A percentile compares a stretch with the other conserved stretches of the same genome.
These are phyloP conservation scores for Diaporthe destruens DNA, from an alignment of 2,329 filamentous ascomycete species.

Conservation along the genomic window DNA sequence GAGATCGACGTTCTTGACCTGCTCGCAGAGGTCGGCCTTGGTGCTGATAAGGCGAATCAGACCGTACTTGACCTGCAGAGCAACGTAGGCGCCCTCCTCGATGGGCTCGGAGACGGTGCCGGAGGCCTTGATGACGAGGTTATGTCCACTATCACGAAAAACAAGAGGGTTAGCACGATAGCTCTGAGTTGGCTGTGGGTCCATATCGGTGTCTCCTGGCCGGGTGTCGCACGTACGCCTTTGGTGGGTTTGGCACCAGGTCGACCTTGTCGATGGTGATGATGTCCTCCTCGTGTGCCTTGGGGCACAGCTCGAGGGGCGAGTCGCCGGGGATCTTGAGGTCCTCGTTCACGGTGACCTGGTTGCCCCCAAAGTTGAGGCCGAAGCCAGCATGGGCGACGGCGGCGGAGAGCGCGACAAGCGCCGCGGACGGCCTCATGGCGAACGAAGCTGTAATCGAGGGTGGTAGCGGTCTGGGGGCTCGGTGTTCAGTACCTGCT, in stretches of 20 bases:
- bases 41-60: conserved; percentile 90
- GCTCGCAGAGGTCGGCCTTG: conserved; percentile 86
- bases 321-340: conserved; percentile 85
- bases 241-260: conserved; percentile 86
- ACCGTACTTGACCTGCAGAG: conserved; percentile 91
- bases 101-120: conserved; percentile 82
- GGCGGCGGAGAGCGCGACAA: conserved; percentile 60
- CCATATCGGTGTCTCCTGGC: background rate
- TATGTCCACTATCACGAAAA: conserved; percentile 72
- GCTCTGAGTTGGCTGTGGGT: conserved; percentile 22
- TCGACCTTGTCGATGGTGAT: conserved; percentile 84
- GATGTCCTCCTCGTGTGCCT: conserved; percentile 76
- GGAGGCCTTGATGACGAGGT: conserved; percentile 81
- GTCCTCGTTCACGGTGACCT: conserved; percentile 62
- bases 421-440: conserved; percentile 58
- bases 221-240: conserved; percentile 72
- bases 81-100: conserved; percentile 82
- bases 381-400: conserved; percentile 60
- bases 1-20: conserved; percentile 88
- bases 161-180: conserved; percentile 13
- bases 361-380: conserved; percentile 59
- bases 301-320: conserved; percentile 82
- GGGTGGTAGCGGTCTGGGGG: background rate
- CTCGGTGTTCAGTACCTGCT: background rate
- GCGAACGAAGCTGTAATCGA: conserved; percentile 42